Evolutionary conservation across 1,139 yeast genomes (phyloP).

Genomic region (Martiniozyma asiatica): DNA sequence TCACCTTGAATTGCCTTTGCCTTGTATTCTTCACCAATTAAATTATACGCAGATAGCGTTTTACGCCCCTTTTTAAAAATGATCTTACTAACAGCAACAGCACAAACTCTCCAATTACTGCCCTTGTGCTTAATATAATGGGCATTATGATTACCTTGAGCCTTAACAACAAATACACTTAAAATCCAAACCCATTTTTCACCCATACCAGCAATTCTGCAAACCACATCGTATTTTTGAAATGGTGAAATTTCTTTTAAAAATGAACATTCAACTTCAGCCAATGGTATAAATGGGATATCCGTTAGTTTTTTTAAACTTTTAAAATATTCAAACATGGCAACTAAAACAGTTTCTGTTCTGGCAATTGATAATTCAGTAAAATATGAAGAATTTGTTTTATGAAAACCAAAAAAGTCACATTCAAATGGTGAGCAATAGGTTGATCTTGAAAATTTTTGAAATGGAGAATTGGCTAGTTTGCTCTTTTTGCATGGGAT

Average conservation of each 20-base stretch:
- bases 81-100: constrained; percentile 63
- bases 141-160: neutral
- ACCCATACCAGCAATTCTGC: constrained; percentile 74
- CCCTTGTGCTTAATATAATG: neutral
- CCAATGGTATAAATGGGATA: constrained; percentile 70
- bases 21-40: no score
- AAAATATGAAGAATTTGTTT: constrained; percentile 77
- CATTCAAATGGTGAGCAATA: constrained; percentile 70
- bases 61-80: constrained; percentile 45
- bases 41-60: no score
- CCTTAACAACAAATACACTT: constrained; percentile 33
- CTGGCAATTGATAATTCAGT: constrained; percentile 77
- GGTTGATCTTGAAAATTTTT: constrained; percentile 27
- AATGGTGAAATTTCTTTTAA: constrained; percentile 64
- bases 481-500: constrained; percentile 5
- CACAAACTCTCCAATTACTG: constrained; percentile 16
- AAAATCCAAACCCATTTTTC: constrained; percentile 72
- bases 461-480: no score
- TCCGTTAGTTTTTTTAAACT: constrained; percentile 1
- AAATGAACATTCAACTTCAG: constrained; percentile 56
- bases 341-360: constrained; percentile 42
- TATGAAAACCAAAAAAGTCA: constrained; percentile 71
- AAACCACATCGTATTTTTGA: constrained; percentile 40
- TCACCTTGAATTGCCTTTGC: no score
- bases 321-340: constrained; percentile 6